phyloP scores from a whole-genome alignment of 495 filamentous ascomycete species.

The Cetradonia linearis region DNA sequence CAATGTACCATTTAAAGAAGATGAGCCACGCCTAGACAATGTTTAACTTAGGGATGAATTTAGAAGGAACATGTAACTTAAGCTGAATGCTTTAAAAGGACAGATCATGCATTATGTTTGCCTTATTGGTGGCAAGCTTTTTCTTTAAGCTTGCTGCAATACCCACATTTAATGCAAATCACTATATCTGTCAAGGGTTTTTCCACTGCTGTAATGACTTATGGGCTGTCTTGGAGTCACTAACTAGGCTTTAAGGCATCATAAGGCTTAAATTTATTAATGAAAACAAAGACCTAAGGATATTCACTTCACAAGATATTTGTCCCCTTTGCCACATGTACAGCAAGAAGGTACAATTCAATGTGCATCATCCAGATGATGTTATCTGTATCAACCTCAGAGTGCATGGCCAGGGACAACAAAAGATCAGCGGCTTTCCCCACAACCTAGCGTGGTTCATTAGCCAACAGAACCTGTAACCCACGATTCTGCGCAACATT shows the following conservation, averaged over 20 bases:
- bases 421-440: constrained; percentile 4
- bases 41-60: neutral
- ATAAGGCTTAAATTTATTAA: constrained; percentile 4
- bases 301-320: neutral
- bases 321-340: constrained; percentile 1
- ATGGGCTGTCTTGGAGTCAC: neutral
- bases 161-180: neutral
- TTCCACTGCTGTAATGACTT: constrained; percentile 5
- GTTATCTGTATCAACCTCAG: neutral
- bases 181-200: neutral
- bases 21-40: neutral
- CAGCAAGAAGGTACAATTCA: constrained; percentile 2
- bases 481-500: neutral
- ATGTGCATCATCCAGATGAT: neutral
- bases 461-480: neutral
- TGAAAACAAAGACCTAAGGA: neutral
- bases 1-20: neutral
- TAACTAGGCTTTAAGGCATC: constrained; percentile 1
- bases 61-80: neutral
- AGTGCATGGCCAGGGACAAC: neutral
- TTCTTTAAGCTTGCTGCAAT: constrained; percentile 4
- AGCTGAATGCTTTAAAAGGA: neutral
- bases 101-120: neutral
- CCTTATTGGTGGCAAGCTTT: constrained; percentile 3
- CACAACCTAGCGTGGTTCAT: constrained; percentile 5